phyloP scores from a whole-genome alignment of 805 yeast species.

The Saccharomycopsis capsularis region DNA sequence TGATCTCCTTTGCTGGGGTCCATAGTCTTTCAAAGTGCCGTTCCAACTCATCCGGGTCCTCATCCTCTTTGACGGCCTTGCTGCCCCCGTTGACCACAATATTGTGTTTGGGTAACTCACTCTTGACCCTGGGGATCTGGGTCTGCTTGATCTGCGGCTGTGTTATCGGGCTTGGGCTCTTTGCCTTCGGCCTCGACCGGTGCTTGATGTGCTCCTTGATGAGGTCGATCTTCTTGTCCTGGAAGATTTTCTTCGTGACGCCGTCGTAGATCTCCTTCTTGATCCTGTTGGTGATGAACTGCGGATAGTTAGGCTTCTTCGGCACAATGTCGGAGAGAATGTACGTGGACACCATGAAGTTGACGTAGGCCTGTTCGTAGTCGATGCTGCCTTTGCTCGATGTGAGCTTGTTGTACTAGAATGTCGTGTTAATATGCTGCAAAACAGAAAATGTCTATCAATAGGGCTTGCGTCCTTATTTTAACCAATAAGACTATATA shows the following conservation, averaged over 20 bases:
- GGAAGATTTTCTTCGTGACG: background rate
- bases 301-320: background rate
- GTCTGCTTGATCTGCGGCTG: background rate
- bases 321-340: background rate
- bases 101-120: background rate
- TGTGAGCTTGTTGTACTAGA: too few species aligned
- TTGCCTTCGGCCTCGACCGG: too few species aligned
- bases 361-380: background rate
- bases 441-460: background rate
- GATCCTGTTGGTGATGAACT: background rate
- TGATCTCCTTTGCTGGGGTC: background rate
- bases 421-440: background rate
- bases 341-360: slow-evolving; percentile 1
- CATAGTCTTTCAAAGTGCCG: background rate
- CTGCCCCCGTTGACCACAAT: background rate
- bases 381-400: background rate
- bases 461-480: background rate
- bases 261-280: background rate
- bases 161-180: slow-evolving; percentile 9
- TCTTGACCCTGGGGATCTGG: too few species aligned
- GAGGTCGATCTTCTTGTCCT: slow-evolving; percentile 1
- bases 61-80: background rate
- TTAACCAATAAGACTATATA: background rate
- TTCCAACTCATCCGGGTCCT: background rate
- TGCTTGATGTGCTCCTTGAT: slow-evolving; percentile 3